These are phyloP conservation scores for Cryphonectria radicalis DNA, from an alignment of 2,329 filamentous ascomycete species.

Conservation along the genomic window DNA sequence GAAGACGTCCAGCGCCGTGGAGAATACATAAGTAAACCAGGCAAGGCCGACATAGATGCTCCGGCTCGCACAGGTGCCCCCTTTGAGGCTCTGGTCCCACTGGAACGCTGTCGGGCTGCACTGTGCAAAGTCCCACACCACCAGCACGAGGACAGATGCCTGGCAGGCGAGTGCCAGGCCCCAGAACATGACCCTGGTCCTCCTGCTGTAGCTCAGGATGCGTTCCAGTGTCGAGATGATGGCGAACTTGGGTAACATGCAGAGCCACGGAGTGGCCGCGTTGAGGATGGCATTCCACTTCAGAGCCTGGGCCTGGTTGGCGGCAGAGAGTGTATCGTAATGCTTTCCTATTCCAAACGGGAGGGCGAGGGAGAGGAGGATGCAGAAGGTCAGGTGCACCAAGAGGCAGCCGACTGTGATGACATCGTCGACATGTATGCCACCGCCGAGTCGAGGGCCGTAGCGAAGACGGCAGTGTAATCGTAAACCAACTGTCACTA, in stretches of 20 bases:
- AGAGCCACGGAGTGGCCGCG: conserved; percentile 39
- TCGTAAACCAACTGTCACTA: conserved; percentile 36
- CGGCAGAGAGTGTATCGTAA: conserved; percentile 29
- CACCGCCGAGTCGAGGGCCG: conserved; percentile 28
- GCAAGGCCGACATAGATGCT: conserved; percentile 34
- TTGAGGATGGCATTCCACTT: conserved; percentile 40
- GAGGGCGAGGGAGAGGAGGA: conserved; percentile 37
- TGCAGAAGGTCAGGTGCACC: conserved; percentile 37
- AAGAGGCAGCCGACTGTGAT: conserved; percentile 38
- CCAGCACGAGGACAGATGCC: conserved; percentile 37
- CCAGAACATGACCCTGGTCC: conserved; percentile 39
- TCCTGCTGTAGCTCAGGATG: conserved; percentile 38
- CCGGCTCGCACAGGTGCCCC: conserved; percentile 33
- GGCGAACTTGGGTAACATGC: conserved; percentile 42
- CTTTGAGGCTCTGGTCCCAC: conserved; percentile 36
- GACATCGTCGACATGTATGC: conserved; percentile 39
- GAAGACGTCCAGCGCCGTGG: conserved; percentile 39
- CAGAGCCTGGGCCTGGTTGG: conserved; percentile 30
- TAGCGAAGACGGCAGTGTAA: conserved; percentile 35
- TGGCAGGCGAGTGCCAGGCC: conserved; percentile 38
- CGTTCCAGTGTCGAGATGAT: conserved; percentile 39
- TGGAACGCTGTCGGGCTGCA: conserved; percentile 36
- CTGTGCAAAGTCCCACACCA: conserved; percentile 39
- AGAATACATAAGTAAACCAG: conserved; percentile 39
- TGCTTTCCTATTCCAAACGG: conserved; percentile 38